Evolutionary conservation across 2,329 filamentous ascomycete genomes (phyloP), one percentile per base, ranked within the genome.

Genomic region (Paracamarosporium sp.): DNA sequence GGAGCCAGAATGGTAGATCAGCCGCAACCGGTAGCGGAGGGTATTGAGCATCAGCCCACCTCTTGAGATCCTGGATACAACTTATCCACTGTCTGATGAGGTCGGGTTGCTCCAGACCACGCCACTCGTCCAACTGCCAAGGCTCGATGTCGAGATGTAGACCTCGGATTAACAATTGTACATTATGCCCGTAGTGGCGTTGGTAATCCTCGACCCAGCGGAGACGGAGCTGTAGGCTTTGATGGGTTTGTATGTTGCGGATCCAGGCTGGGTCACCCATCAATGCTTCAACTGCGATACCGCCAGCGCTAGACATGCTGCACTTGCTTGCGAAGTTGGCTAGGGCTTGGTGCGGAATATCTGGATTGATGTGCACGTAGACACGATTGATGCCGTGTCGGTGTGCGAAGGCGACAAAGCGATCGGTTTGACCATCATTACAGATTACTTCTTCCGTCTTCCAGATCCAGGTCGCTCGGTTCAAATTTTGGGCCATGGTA

Each of bases 281-380:
- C 30, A 50, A 13, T 35, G 46, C 46, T 15, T 50, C 46, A 7
- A 50, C 46, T 40, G 47, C 47, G 33, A 50, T 50, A 13, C 20
- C 13, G 22, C 17, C 30, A 25, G 20, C 30, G 30, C 17, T 40
- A 20, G 33, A 50, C 5, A 30, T 50, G 15, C 17, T 40, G 25
- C 47, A 50, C 5, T 40, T 50, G 15, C 22, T 20, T 11, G 13
- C 28, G 46, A 50, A 50, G 8, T 28, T 50, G 24, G 47, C 31
- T 8, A 40, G 24, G 24, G 36, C 24, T 20, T 40, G 47, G 40
- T 30, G 33, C 12, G 47, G 33, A 13, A 50, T 28, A 12, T 50
- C 47, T 12, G 33, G 47, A 17, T 50, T 40, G n/a, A 50, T 50
- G 47, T 50, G 47, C 13, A 50, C 33, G 35, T 50, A 50, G 15